A percentile compares a stretch with the other conserved stretches of the same genome.
Conservation (phyloP, 371 early-diverging fungal genomes). For the Blakeslea trispora region DNA sequence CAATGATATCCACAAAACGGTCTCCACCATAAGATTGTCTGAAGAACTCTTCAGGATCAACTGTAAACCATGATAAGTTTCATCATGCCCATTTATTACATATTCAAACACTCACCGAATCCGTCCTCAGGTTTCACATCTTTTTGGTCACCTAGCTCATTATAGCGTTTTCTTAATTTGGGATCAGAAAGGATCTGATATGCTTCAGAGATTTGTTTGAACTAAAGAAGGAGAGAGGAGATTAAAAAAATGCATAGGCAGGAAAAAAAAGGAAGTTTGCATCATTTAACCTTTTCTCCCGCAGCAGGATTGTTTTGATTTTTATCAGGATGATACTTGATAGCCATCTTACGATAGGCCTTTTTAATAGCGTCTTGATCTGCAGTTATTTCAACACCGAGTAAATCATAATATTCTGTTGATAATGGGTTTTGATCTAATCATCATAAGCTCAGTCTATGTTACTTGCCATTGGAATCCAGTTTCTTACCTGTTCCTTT, state of each 20-base stretch:
- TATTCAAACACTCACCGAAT: constrained; percentile 69
- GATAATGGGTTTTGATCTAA: constrained; percentile 69
- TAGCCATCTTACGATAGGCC: constrained; percentile 88
- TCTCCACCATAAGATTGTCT: constrained; percentile 95
- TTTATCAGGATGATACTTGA: constrained; percentile 97
- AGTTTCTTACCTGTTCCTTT: constrained; percentile 49
- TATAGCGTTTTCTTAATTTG: constrained; percentile 78
- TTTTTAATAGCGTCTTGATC: constrained; percentile 92
- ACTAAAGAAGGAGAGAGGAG: constrained; percentile 35
- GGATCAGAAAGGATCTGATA: constrained; percentile 90
- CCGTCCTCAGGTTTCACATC: constrained; percentile 66
- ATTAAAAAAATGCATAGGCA: no score
- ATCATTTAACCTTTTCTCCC: constrained; percentile 71
- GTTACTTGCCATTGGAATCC: neutral
- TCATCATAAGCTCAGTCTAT: neutral
- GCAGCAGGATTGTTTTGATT: constrained; percentile 81
- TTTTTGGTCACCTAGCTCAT: constrained; percentile 73
- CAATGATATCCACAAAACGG: constrained; percentile 92
- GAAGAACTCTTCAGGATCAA: constrained; percentile 94
- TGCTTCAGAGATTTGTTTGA: constrained; percentile 90
- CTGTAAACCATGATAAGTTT: no score
- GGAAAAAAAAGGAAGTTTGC: no score
- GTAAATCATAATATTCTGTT: constrained; percentile 83
- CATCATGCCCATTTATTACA: no score
- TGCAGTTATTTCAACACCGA: constrained; percentile 84